These are phyloP conservation scores for Deakozyma indianensis DNA, from an alignment of 805 yeast genomes.

Conservation along the genomic window DNA sequence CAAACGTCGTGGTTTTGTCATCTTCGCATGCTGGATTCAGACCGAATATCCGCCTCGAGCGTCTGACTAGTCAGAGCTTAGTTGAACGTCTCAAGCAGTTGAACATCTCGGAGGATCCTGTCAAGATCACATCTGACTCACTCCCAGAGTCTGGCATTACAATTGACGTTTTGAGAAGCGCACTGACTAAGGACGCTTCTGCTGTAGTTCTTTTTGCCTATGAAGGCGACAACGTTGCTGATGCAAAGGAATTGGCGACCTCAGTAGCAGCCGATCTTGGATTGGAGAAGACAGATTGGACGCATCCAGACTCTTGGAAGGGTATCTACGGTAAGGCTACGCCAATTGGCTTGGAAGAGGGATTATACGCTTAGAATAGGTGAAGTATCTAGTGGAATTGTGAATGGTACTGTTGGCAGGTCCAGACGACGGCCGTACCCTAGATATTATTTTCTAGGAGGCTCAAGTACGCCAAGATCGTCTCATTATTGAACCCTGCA, in stretches of 20 bases:
- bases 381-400: too few species aligned
- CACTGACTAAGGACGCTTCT: slow-evolving; percentile 6
- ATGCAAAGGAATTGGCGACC: slow-evolving; percentile 42
- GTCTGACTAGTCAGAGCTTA: neutral
- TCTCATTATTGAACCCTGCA: too few species aligned
- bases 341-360: slow-evolving; percentile 61
- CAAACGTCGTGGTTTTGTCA: slow-evolving; percentile 42
- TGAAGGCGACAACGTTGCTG: slow-evolving; percentile 79
- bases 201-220: slow-evolving; percentile 45
- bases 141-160: slow-evolving; percentile 23
- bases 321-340: slow-evolving; percentile 71
- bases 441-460: too few species aligned
- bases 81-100: slow-evolving; percentile 2
- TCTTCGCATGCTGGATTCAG: slow-evolving; percentile 55
- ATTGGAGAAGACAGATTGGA: slow-evolving; percentile 8
- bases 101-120: neutral
- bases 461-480: too few species aligned
- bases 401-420: too few species aligned
- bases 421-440: too few species aligned
- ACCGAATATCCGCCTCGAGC: neutral
- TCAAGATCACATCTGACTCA: slow-evolving; percentile 6
- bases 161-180: slow-evolving; percentile 13
- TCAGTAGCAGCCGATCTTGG: slow-evolving; percentile 21
- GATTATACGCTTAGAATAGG: slow-evolving; percentile 44
- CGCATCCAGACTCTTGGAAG: slow-evolving; percentile 60